Percentiles rank a stretch among this genome's conserved stretches.
Evolutionary conservation across 352 stramenopile genomes (phyloP).

Genomic region (Globisporangium cederbergense): DNA sequence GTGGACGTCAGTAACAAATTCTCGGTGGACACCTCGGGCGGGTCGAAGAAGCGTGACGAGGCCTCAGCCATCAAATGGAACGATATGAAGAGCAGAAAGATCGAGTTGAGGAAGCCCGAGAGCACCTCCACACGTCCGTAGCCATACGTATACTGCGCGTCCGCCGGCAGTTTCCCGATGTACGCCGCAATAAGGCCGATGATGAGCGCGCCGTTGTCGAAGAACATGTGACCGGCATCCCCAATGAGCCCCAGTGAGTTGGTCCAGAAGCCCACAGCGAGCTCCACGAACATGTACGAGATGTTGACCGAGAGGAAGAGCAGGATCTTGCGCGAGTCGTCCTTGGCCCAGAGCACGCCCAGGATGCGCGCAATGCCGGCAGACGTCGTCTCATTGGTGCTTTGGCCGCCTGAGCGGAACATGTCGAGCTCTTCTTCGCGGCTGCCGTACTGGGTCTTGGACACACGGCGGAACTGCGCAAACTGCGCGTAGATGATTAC

Average conservation of each 20-base stretch:
- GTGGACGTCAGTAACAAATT: slow-evolving; percentile 85
- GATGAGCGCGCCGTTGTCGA: slow-evolving; percentile 82
- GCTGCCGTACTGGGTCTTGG: slow-evolving; percentile 17
- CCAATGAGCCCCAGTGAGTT: slow-evolving; percentile 86
- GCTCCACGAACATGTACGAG: slow-evolving; percentile 87
- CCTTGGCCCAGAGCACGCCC: slow-evolving; percentile 42
- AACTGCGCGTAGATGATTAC: slow-evolving; percentile 55
- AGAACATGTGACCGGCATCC: slow-evolving; percentile 88
- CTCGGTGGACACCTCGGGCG: slow-evolving; percentile 74
- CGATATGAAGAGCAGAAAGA: slow-evolving; percentile 81
- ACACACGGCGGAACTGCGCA: slow-evolving; percentile 22
- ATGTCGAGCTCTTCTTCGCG: slow-evolving; percentile 42
- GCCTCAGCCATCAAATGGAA: slow-evolving; percentile 83
- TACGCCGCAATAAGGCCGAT: slow-evolving; percentile 85
- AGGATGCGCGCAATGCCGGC: slow-evolving; percentile 25
- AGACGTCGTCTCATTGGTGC: not conserved
- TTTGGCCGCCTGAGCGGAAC: slow-evolving; percentile 23
- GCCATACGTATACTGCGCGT: slow-evolving; percentile 78
- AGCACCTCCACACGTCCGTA: slow-evolving; percentile 86
- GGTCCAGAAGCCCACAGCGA: slow-evolving; percentile 77
- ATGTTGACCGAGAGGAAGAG: slow-evolving; percentile 81
- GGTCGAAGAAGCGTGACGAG: slow-evolving; percentile 64
- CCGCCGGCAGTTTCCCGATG: slow-evolving; percentile 66
- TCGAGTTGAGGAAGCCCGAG: slow-evolving; percentile 84
- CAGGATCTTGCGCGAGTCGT: slow-evolving; percentile 73